These are phyloP conservation scores for Aurifilum marmelostoma DNA, from an alignment of 2,329 filamentous ascomycete genomes.

Conservation along the genomic window DNA sequence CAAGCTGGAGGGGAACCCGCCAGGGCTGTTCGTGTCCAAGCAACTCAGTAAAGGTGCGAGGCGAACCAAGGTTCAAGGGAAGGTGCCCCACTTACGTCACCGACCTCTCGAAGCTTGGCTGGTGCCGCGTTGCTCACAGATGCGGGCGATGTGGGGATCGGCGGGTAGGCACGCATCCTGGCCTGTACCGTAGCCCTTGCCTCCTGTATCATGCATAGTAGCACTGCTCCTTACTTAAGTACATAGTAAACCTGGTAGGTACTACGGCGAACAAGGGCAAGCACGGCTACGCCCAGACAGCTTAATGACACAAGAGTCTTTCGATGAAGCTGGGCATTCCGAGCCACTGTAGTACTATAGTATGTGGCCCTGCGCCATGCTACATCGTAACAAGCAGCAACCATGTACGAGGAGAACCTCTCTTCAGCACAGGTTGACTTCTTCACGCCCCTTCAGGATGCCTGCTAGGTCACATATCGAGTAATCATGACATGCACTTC, in stretches of 20 bases:
- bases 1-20: conserved; percentile 7
- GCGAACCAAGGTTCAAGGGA: neutral
- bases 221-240: neutral
- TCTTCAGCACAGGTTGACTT: neutral
- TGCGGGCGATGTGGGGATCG: neutral
- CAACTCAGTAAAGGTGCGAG: neutral
- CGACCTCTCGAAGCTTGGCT: neutral
- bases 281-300: neutral
- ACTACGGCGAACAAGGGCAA: neutral
- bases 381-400: no score
- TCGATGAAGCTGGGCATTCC: no score
- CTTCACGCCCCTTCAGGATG: no score
- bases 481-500: neutral
- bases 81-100: conserved; percentile 8
- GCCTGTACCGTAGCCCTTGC: neutral
- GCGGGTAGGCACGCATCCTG: neutral
- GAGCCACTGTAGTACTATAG: no score
- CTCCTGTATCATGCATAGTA: neutral
- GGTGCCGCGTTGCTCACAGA: conserved; percentile 4
- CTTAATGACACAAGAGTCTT: no score
- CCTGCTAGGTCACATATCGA: no score
- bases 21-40: neutral
- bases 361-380: no score
- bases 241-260: neutral
- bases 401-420: no score